Conservation (phyloP, 2,329 filamentous ascomycete genomes). For the Remersonia thermophila region DNA sequence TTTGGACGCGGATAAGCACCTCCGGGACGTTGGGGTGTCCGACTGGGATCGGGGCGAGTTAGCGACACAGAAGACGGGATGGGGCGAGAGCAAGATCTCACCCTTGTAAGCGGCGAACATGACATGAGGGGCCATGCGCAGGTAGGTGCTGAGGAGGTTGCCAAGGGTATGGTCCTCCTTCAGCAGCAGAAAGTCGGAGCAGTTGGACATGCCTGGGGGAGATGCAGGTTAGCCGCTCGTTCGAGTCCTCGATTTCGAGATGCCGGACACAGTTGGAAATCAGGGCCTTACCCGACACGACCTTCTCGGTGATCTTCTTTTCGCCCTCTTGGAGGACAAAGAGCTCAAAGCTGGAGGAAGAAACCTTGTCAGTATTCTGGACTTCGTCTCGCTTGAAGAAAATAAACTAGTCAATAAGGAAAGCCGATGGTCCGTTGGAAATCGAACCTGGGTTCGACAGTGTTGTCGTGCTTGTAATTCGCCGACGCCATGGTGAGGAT, state of each 20-base stretch:
- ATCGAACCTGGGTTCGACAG: no score
- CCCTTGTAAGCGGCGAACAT: slow-evolving; percentile 88
- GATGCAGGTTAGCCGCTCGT: no score
- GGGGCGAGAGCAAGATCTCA: slow-evolving; percentile 24
- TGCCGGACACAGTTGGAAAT: no score
- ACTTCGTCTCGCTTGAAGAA: background rate
- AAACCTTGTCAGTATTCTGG: slow-evolving; percentile 15
- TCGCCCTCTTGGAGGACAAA: slow-evolving; percentile 80
- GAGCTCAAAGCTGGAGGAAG: slow-evolving; percentile 66
- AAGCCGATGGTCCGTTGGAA: no score
- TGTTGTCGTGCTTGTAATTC: no score
- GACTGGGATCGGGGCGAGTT: slow-evolving; percentile 26
- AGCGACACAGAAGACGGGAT: slow-evolving; percentile 12
- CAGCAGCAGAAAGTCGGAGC: slow-evolving; percentile 87
- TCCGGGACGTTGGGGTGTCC: slow-evolving; percentile 50
- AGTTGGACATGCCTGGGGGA: slow-evolving; percentile 69
- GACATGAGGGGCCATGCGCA: slow-evolving; percentile 74
- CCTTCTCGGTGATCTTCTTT: slow-evolving; percentile 82
- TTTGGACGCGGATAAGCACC: slow-evolving; percentile 69
- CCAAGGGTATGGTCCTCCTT: slow-evolving; percentile 96
- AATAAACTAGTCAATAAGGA: background rate
- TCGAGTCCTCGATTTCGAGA: background rate
- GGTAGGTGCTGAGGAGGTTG: slow-evolving; percentile 75
- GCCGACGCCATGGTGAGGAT: no score
- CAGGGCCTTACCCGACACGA: slow-evolving; percentile 65